Base-by-base conservation (phyloP, 2,329 filamentous ascomycete species). In the Trichoderma sp. region DNA sequence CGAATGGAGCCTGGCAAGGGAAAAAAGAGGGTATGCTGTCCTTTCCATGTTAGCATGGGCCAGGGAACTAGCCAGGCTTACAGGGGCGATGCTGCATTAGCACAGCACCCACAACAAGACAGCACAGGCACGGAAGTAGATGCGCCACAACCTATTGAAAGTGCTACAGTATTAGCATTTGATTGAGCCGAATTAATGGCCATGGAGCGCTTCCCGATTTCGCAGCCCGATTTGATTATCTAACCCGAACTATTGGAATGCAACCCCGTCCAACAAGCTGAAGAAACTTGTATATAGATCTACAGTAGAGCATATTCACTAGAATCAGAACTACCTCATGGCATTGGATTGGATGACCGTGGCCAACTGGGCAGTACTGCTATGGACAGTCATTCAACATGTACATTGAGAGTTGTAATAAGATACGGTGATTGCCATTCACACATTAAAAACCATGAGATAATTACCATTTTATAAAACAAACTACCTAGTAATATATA, bases 11-110 rank as follows among this genome's bases (percentile, higher is more conserved):
- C 47, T 60, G 36, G 26, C 18, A 47, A 39, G 12, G 26, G 39
- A 67, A 61, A 68, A 69, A 61, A 69, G 65, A 51, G 66, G 66
- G 56, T 70, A 70, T 43, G 66, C 66, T 70, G 66, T 62, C 66
- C 66, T 70, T 70, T 69, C 15, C 56, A 32, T 30, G 15, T 39
- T 60, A 60, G 39, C 66, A 69, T 26, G 64, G 64, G 56, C 43
- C 66, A 30, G 30, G 57, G 57, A 32, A 60, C 57, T n/a, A 60
- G 57, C 28, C 11, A 14, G 18, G 11, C 28, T 24, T 60, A 61
- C 26, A 53, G 57, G 66, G 26, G 36, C 56, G 26, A 30, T 39
- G 56, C 34, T 32, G 34, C 30, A 47, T 53, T 53, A 53, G 47
- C 47, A 53, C 47, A 53, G 47, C 43, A 24, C 43, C 43, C 43